Base-by-base conservation (phyloP, 73 alveolate genomes). In the Blepharisma stoltei region DNA sequence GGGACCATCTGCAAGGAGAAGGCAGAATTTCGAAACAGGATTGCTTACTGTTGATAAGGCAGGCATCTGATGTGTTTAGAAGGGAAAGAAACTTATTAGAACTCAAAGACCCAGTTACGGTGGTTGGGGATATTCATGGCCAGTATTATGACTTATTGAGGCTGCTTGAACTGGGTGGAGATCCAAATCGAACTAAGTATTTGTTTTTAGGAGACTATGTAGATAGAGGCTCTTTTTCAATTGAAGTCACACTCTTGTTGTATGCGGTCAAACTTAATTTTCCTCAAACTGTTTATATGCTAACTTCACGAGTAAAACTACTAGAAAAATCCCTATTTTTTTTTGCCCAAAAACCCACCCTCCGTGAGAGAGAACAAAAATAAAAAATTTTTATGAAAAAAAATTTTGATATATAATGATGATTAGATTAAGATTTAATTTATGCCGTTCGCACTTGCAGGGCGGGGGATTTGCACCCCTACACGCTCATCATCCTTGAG, bases 141-240 rank as follows among this genome's bases (percentile, higher is more conserved):
- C 60, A 90, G 68, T 90, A 54, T 55, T 88, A 90, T 79, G 97
- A 90, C 73, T 81, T 90, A 54, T 71, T 55, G 38, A 89, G 89
- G 49, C 85, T 91, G 75, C 82, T 90, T 37, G 97, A 92, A 55
- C 83, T 84, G 18, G 98, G 93, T 0, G 98, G 98, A 9, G 76
- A 76, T 54, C 95, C 96, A 8, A 92, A 86, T 25, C 8, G 46
- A 6, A 65, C 82, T 55, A 82, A 82, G 78, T 82, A 82, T 66
- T 76, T 90, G 44, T 90, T 90, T 78, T 49, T 90, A 70, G 97
- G 97, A 21, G 97, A 90, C 55, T 90, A 87, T 67, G 97, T 90
- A 6, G 97, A 90, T 47, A 83, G 97, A 76, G 97, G 97, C 7
- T 73, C 88, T 73, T 86, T 80, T 47, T 86, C 93, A 6, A 67